These are phyloP conservation scores for Cicer arietinum DNA, from an alignment of 306 rosid genomes.

Conservation along the genomic window DNA sequence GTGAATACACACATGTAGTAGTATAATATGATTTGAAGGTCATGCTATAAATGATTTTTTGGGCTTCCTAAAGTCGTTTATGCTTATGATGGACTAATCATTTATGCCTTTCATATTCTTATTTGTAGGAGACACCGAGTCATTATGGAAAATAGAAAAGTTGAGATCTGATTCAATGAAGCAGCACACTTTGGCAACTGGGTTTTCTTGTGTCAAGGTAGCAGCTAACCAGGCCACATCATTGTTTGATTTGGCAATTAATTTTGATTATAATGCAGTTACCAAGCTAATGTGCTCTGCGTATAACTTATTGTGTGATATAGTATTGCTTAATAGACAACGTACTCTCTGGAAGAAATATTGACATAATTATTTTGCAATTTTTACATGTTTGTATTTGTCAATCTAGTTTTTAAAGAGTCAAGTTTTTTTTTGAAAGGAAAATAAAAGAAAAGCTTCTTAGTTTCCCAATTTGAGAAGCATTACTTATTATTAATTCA, in stretches of 20 bases:
- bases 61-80: constrained; percentile 17
- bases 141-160: constrained; percentile 79
- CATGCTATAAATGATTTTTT: background rate
- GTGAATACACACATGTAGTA: constrained; percentile 4
- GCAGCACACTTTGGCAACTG: constrained; percentile 70
- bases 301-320: constrained; percentile 23
- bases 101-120: constrained; percentile 42
- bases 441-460: background rate
- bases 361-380: background rate
- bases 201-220: constrained; percentile 88
- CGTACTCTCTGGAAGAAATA: constrained; percentile 14
- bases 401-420: constrained; percentile 1
- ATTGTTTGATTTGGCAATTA: constrained; percentile 16
- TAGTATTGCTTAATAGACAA: constrained; percentile 14
- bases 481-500: background rate
- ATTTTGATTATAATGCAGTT: constrained; percentile 27
- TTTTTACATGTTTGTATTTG: constrained; percentile 5
- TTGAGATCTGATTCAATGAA: constrained; percentile 73
- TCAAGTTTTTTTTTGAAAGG: background rate
- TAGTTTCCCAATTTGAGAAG: constrained; percentile 25
- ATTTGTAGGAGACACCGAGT: constrained; percentile 67
- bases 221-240: background rate
- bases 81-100: background rate
- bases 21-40: background rate
- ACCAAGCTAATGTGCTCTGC: constrained; percentile 5